Evolutionary conservation across 495 filamentous ascomycete species (phyloP).

Genomic region (Neurospora sp.): DNA sequence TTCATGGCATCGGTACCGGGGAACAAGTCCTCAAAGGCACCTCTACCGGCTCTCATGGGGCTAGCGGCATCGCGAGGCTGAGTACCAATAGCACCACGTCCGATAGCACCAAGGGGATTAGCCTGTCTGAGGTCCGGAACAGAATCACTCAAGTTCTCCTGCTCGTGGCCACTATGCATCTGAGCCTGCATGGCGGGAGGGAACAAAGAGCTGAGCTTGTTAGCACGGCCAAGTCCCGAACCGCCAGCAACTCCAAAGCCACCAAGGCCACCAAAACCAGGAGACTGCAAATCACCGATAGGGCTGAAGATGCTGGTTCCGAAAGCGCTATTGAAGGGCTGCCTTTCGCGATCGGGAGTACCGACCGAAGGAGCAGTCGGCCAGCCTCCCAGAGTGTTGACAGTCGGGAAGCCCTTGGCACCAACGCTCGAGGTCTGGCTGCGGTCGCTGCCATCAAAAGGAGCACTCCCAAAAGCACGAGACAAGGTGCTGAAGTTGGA

Average conservation of each 20-base stretch:
- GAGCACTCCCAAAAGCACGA: constrained; percentile 35
- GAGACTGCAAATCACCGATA: constrained; percentile 65
- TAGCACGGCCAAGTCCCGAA: constrained; percentile 53
- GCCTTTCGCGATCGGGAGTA: constrained; percentile 71
- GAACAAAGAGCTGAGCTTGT: constrained; percentile 81
- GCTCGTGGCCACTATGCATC: constrained; percentile 51
- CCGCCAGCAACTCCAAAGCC: constrained; percentile 35
- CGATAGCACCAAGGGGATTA: constrained; percentile 44
- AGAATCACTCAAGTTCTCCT: constrained; percentile 43
- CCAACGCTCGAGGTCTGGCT: constrained; percentile 84
- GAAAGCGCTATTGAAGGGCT: constrained; percentile 50
- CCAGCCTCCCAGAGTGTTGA: constrained; percentile 62
- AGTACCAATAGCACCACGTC: constrained; percentile 39
- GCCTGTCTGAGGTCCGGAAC: constrained; percentile 38
- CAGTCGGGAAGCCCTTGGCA: constrained; percentile 57
- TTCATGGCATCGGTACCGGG: constrained; percentile 26
- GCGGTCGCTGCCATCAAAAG: constrained; percentile 66
- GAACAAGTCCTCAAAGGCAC: constrained; percentile 47
- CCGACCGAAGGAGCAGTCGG: constrained; percentile 49
- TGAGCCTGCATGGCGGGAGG: constrained; percentile 83
- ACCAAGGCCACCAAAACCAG: constrained; percentile 50
- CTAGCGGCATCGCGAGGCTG: constrained; percentile 50
- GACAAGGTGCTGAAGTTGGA: constrained; percentile 37
- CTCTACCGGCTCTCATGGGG: constrained; percentile 46
- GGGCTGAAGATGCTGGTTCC: constrained; percentile 63